Percentiles rank a stretch among this genome's conserved stretches.
phyloP scores from a whole-genome alignment of 768 basidiomycete species.

The Rhodotorula graminis region DNA sequence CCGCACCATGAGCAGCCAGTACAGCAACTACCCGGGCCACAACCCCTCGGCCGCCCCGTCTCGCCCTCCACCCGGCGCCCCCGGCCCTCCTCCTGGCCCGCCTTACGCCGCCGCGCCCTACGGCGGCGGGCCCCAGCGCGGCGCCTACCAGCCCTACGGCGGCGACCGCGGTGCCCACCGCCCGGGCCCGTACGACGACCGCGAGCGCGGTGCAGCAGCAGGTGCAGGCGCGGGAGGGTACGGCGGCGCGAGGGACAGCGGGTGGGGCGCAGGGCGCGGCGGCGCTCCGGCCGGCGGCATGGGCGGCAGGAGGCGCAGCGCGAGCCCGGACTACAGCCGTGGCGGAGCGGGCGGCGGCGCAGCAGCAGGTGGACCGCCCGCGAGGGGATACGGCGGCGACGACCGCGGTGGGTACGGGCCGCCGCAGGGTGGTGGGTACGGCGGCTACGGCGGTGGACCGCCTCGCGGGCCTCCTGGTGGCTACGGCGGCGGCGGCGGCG shows the following conservation, averaged over 20 bases:
- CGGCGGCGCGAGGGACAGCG: background rate
- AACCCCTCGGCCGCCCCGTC: background rate
- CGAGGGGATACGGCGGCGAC: background rate
- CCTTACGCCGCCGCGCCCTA: background rate
- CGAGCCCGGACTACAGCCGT: conserved; percentile 6
- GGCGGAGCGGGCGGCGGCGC: background rate
- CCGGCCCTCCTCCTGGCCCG: background rate
- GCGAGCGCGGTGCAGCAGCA: background rate
- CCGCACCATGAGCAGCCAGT: background rate
- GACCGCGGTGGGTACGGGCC: background rate
- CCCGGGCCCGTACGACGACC: conserved; percentile 10
- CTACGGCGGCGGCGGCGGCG: background rate
- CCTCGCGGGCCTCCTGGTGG: background rate
- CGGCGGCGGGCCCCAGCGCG: background rate
- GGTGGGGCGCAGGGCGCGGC: background rate
- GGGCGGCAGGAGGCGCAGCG: background rate
- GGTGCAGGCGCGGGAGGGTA: background rate
- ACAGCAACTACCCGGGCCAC: background rate
- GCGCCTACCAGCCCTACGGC: background rate
- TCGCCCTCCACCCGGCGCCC: too few species aligned
- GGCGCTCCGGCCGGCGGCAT: background rate
- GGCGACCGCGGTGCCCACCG: background rate
- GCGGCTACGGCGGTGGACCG: background rate
- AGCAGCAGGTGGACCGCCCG: background rate
- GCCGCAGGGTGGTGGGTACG: background rate